Base-by-base conservation (phyloP, 345 rosid genomes). In the Eucalyptus urophylla region DNA sequence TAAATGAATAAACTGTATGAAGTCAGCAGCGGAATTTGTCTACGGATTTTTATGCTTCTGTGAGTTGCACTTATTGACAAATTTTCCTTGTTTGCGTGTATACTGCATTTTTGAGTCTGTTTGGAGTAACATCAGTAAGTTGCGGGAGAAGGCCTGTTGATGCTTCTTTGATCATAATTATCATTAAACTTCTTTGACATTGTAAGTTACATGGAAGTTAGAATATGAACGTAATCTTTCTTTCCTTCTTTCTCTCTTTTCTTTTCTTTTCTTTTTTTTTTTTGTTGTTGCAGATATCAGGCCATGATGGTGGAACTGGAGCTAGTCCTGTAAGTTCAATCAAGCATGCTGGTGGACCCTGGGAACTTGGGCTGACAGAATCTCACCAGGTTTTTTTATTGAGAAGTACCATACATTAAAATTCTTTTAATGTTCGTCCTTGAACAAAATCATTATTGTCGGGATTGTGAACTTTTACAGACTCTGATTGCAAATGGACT, bases 251-350 rank as follows among this genome's bases (percentile, higher is more conserved):
- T 51, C 51, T 14, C 16, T 51, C 4, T 16, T 49, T 50, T 2
- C 5, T 15, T 49, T 51, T 51, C 22, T 7, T 51, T 53, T 53
- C 9, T 51, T 53, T 53, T 53, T 19, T 2, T 51, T 86, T 87
- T 87, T 14, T 88, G 90, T 89, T 91, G 81, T 53, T 49, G 89
- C 95, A 97, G 99, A 96, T 98, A 94, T 98, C 99, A 62, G 99
- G 99, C 25, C 99, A 98, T 92, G 99, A 98, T 94, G 99, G 99
- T 91, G 99, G 99, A 92, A 98, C 99, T 11, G 99, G 99, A 86
- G 99, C 99, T 87, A 98, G 99, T 91, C 99, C 99, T 45, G 95
- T 98, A 92, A 98, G 99, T 92, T 98, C 99, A 88, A 98, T 97
- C 89, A 98, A 98, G 92, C 99, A 98, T 90, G 99, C 99, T 90